Evolutionary conservation across 1,139 yeast genomes (phyloP).

Genomic region (Suhomyces maxii): DNA sequence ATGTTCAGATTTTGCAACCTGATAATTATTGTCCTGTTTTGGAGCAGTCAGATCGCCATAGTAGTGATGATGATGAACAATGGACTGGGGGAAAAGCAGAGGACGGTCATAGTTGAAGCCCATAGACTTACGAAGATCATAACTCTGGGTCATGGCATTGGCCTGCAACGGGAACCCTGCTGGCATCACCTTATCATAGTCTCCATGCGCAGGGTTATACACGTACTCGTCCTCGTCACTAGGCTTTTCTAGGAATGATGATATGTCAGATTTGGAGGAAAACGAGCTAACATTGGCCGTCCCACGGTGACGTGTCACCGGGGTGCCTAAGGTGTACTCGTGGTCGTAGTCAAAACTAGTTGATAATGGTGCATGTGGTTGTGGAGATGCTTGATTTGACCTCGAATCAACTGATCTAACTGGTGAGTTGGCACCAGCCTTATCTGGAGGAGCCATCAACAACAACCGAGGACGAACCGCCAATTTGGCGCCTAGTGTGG

Average conservation of each 20-base stretch:
- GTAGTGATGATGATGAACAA: slow-evolving; percentile 11
- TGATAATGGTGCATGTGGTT: neutral
- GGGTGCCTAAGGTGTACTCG: slow-evolving; percentile 2
- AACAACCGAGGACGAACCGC: slow-evolving; percentile 30
- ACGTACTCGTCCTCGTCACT: slow-evolving; percentile 20
- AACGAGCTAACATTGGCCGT: slow-evolving; percentile 22
- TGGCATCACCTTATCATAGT: slow-evolving; percentile 18
- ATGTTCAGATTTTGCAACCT: neutral
- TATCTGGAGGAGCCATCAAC: slow-evolving; percentile 24
- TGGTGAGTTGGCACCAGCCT: neutral
- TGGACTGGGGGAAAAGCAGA: slow-evolving; percentile 2
- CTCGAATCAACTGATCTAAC: neutral
- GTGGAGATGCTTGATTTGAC: neutral
- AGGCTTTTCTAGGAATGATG: slow-evolving; percentile 16
- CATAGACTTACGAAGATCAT: slow-evolving; percentile 13
- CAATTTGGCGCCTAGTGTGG: slow-evolving; percentile 39
- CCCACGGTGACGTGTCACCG: slow-evolving; percentile 6
- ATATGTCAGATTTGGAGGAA: slow-evolving; percentile 20
- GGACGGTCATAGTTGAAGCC: slow-evolving; percentile 1
- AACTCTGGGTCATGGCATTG: slow-evolving; percentile 15
- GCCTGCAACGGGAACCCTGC: neutral
- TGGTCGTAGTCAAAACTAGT: slow-evolving; percentile 1
- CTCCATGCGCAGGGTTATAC: slow-evolving; percentile 22
- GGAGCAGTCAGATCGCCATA: slow-evolving; percentile 1
- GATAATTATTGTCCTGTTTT: neutral